Percentiles rank a stretch among this genome's conserved stretches.
Conservation (phyloP, 2,329 filamentous ascomycete genomes). For the Claviceps quebecensis region DNA sequence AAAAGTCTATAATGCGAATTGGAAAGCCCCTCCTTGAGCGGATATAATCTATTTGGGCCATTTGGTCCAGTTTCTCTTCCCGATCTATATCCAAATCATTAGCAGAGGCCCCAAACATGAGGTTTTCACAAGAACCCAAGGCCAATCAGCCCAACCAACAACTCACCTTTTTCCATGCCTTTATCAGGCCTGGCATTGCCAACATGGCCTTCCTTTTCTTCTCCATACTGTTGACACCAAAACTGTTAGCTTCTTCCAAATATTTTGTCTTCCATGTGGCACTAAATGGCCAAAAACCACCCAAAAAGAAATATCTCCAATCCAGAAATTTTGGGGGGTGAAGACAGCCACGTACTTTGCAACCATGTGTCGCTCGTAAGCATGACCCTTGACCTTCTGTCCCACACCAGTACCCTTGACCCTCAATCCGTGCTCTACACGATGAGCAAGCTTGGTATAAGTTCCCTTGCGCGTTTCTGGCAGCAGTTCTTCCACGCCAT, state of each 20-base stretch:
- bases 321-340: too few species aligned
- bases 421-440: constrained; percentile 65
- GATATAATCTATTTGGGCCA: constrained; percentile 36
- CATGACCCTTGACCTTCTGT: constrained; percentile 88
- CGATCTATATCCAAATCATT: constrained; percentile 28
- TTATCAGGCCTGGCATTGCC: constrained; percentile 84
- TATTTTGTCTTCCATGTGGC: neutral
- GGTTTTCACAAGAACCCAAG: too few species aligned
- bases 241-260: constrained; percentile 5
- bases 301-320: neutral
- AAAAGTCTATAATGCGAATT: neutral
- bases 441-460: constrained; percentile 50
- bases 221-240: constrained; percentile 48
- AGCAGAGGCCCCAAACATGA: constrained; percentile 11
- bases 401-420: constrained; percentile 90
- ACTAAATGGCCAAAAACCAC: neutral
- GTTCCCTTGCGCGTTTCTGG: constrained; percentile 66
- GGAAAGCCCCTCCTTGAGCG: neutral
- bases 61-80: constrained; percentile 41
- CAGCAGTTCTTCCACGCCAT: constrained; percentile 69
- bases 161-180: constrained; percentile 82
- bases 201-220: constrained; percentile 84
- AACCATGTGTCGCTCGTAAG: constrained; percentile 77
- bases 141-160: neutral
- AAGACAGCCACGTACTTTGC: constrained; percentile 39